Base-by-base conservation (phyloP, 2,329 filamentous ascomycete species). In the Exophiala calicioides region DNA sequence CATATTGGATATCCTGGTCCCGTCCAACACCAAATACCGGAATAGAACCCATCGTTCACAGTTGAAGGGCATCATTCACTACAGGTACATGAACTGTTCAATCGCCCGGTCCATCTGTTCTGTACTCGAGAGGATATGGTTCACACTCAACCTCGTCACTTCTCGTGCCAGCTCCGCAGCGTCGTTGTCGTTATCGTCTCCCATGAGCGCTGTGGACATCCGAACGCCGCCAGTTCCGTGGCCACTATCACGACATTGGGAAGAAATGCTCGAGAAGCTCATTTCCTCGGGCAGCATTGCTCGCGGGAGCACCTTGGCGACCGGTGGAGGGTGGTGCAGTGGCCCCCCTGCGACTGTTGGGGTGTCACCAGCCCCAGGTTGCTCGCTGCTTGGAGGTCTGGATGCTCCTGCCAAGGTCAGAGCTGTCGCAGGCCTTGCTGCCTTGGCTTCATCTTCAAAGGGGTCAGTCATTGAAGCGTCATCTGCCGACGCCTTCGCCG, bases 391-490 rank as follows among this genome's bases (percentile, higher is more conserved):
- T 9, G 31, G 21, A n/a, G 6, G 19, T 13, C 4, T 2, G 18
- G 6, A 19, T 42, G 27, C n/a, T 34, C 12, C 15, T 24, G 20
- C 3, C 21, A 18, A 12, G 24, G 12, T 12, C 20, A 23, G 3
- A n/a, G 34, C 34, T 23, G 36, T 27, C 16, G 4, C 16, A 27
- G 38, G 19, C 13, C 23, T 9, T 27, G 30, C 13, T 34, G 35
- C 27, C 26, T 18, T 24, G 34, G 35, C 8, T 42, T 38, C 39
- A 31, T 49, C 46, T 16, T 53, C 50, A 4, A 23, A 33, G 3
- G 50, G 50, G 37, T 53, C 50, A 15, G 50, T 53, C 30, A 43
- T 42, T 15, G 45, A 49, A n/a, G 40, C 50, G 7, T 53, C 50
- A 15, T 47, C 44, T 5, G 27, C 23, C 1, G 31, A 29, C 1